Evolutionary conservation across 140 eudicot species (phyloP).

Genomic region (Anethum foeniculum): DNA sequence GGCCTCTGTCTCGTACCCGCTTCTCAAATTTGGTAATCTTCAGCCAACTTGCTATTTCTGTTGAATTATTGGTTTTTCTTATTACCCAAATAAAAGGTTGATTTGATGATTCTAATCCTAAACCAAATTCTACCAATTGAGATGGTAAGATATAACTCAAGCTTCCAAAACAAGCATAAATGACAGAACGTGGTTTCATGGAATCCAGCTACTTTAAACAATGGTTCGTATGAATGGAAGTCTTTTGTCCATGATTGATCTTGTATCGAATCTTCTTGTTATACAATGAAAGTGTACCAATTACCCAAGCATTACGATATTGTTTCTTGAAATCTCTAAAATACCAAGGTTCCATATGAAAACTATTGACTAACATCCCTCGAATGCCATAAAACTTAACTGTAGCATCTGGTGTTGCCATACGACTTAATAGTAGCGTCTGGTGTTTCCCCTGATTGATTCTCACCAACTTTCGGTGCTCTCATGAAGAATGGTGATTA

Average conservation of each 20-base stretch:
- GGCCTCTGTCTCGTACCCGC: constrained; percentile 26
- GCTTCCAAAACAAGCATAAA: constrained; percentile 41
- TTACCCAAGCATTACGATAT: constrained; percentile 50
- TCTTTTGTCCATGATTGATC: constrained; percentile 17
- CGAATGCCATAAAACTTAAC: constrained; percentile 5
- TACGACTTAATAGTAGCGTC: no score
- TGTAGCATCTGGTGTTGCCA: neutral
- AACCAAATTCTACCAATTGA: constrained; percentile 36
- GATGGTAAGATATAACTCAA: constrained; percentile 18
- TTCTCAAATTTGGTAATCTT: constrained; percentile 31
- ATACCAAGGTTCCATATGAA: constrained; percentile 51
- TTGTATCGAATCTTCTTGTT: constrained; percentile 11
- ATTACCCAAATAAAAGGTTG: constrained; percentile 44
- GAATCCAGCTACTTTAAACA: constrained; percentile 37
- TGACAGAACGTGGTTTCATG: constrained; percentile 17
- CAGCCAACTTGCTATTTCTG: constrained; percentile 29
- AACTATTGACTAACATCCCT: constrained; percentile 65
- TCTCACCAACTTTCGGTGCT: neutral
- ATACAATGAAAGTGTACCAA: constrained; percentile 31
- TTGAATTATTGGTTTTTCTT: constrained; percentile 1
- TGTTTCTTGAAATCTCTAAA: constrained; percentile 28
- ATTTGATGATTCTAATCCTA: constrained; percentile 42
- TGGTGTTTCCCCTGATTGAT: neutral
- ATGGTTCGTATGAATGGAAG: constrained; percentile 3
- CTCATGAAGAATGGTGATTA: constrained; percentile 16